phyloP scores from a whole-genome alignment of 2,329 filamentous ascomycete species.

The Phialocephala sp. region DNA sequence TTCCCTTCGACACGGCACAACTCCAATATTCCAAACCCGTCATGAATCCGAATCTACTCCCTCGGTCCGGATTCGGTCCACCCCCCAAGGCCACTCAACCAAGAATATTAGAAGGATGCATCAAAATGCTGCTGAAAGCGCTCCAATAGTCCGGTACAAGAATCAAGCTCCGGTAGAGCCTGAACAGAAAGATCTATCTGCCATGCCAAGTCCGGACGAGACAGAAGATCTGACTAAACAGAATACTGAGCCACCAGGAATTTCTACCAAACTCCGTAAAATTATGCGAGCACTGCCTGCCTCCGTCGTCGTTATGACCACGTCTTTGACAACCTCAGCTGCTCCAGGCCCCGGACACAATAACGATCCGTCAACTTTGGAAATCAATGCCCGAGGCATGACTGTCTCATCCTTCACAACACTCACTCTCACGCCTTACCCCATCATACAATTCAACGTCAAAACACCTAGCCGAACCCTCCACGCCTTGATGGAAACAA shows the following conservation, averaged over 20 bases:
- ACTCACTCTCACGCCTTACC: constrained; percentile 38
- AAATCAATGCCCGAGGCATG: constrained; percentile 34
- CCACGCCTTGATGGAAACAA: constrained; percentile 29
- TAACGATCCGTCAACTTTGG: constrained; percentile 4
- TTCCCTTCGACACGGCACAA: neutral
- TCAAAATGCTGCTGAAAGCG: too few relatives aligned
- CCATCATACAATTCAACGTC: constrained; percentile 44
- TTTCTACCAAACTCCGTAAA: constrained; percentile 32
- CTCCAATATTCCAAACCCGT: neutral
- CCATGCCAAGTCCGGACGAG: neutral
- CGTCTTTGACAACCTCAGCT: constrained; percentile 15
- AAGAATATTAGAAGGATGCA: too few relatives aligned
- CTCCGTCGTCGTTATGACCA: constrained; percentile 40
- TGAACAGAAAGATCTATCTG: too few relatives aligned
- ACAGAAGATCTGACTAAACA: constrained; percentile 14
- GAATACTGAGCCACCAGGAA: neutral
- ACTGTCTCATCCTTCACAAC: constrained; percentile 44
- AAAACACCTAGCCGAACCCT: constrained; percentile 40
- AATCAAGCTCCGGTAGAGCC: too few relatives aligned
- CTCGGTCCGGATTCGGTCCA: neutral
- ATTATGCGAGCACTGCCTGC: constrained; percentile 41
- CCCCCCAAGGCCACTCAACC: neutral
- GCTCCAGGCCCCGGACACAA: neutral
- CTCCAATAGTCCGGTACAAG: too few relatives aligned
- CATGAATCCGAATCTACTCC: neutral